phyloP scores from a whole-genome alignment of 441 rosid species.

The Aquilaria agallochum region DNA sequence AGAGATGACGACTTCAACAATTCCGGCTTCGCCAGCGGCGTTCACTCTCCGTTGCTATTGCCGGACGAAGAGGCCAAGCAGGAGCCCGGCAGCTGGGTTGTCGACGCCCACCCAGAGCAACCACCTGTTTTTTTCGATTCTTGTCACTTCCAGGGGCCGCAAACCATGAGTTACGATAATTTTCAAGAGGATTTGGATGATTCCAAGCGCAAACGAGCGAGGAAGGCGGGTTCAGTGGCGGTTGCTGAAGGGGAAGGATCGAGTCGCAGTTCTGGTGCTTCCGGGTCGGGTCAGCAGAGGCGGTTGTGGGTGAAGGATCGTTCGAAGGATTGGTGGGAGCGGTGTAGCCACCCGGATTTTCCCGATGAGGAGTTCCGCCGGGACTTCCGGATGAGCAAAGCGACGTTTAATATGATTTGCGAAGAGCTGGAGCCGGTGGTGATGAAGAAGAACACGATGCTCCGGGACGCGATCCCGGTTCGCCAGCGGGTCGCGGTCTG shows the following conservation, averaged over 20 bases:
- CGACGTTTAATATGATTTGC: slow-evolving; percentile 49
- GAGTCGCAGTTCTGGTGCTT: not conserved
- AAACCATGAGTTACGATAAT: too few species aligned
- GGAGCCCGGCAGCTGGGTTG: too few species aligned
- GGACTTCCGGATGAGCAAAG: slow-evolving; percentile 57
- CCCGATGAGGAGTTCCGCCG: slow-evolving; percentile 48
- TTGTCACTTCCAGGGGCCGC: too few species aligned
- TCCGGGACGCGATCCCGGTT: slow-evolving; percentile 64
- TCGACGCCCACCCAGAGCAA: too few species aligned
- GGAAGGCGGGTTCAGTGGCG: slow-evolving; percentile 18
- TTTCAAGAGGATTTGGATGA: slow-evolving; percentile 10
- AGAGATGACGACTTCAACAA: not conserved
- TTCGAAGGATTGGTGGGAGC: slow-evolving; percentile 68
- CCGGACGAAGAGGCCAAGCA: too few species aligned
- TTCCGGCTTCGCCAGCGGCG: slow-evolving; percentile 3
- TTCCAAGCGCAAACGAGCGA: slow-evolving; percentile 22
- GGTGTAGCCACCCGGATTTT: slow-evolving; percentile 38
- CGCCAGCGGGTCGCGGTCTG: slow-evolving; percentile 75
- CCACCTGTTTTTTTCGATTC: too few species aligned
- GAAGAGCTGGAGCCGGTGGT: slow-evolving; percentile 46
- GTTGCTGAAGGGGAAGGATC: slow-evolving; percentile 17
- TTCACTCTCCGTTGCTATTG: slow-evolving; percentile 15
- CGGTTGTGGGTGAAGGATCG: slow-evolving; percentile 69
- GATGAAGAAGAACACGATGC: slow-evolving; percentile 59
- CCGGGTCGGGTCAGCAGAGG: slow-evolving; percentile 28